Conservation (phyloP, 257 asterid species). For the Ilex aquifolium region DNA sequence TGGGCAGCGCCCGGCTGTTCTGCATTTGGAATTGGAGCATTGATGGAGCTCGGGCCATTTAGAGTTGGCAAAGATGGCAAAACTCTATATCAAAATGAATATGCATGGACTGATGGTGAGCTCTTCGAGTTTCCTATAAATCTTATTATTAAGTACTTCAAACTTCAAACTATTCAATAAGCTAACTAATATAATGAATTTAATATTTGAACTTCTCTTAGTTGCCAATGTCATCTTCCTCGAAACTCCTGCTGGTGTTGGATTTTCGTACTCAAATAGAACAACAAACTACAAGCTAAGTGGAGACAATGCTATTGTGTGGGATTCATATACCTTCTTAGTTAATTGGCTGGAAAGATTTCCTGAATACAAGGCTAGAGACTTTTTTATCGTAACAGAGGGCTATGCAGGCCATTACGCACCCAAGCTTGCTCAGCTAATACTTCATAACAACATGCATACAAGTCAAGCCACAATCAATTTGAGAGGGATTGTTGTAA, state of each 20-base stretch:
- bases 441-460: slow-evolving; percentile 26
- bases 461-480: slow-evolving; percentile 23
- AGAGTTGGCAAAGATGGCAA: slow-evolving; percentile 34
- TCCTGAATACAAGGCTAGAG: slow-evolving; percentile 18
- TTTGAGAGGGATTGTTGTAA: slow-evolving; percentile 37
- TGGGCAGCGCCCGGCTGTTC: slow-evolving; percentile 49
- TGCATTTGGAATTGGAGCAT: slow-evolving; percentile 39
- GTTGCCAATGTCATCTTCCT: slow-evolving; percentile 43
- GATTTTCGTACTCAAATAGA: slow-evolving; percentile 50
- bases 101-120: slow-evolving; percentile 40
- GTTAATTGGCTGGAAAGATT: slow-evolving; percentile 47
- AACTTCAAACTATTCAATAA: neutral
- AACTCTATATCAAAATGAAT: slow-evolving; percentile 28
- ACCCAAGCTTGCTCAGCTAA: slow-evolving; percentile 31
- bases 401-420: slow-evolving; percentile 46
- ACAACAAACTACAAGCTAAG: slow-evolving; percentile 18
- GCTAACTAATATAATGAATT: neutral
- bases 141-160: neutral
- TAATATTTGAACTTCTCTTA: neutral
- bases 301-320: slow-evolving; percentile 28
- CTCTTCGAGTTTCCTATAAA: neutral
- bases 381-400: slow-evolving; percentile 38
- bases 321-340: slow-evolving; percentile 34
- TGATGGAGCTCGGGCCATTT: slow-evolving; percentile 43
- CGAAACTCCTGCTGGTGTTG: slow-evolving; percentile 48